Percentiles rank a stretch among this genome's conserved stretches.
Evolutionary conservation across 192 early-diverging fungal genomes (phyloP).

Genomic region (Coemansia brasiliensis): DNA sequence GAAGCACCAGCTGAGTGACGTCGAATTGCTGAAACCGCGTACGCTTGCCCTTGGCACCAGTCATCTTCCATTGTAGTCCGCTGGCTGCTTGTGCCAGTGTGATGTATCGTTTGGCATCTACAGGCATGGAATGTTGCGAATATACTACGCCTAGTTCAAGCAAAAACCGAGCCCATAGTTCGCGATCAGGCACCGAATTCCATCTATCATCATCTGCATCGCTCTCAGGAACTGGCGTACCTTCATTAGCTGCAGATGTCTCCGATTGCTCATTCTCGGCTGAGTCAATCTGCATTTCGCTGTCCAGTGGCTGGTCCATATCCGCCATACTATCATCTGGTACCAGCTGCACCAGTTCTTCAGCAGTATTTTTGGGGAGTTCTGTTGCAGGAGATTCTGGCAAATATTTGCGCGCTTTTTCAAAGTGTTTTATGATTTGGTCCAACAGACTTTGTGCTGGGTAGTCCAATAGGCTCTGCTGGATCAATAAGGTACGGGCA

Average conservation of each 20-base stretch:
- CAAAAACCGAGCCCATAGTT: slow-evolving; percentile 63
- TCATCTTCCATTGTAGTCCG: slow-evolving; percentile 82
- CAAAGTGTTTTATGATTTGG: slow-evolving; percentile 32
- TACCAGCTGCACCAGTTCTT: not conserved
- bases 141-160: slow-evolving; percentile 80
- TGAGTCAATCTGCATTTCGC: not conserved
- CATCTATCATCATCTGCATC: slow-evolving; percentile 10
- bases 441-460: slow-evolving; percentile 62
- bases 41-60: slow-evolving; percentile 84
- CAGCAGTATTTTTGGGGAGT: not conserved
- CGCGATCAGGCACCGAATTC: slow-evolving; percentile 16
- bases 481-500: slow-evolving; percentile 67
- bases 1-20: slow-evolving; percentile 86
- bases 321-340: not conserved
- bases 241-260: not conserved
- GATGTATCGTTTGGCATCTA: slow-evolving; percentile 64
- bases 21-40: slow-evolving; percentile 93
- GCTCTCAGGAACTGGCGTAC: slow-evolving; percentile 1
- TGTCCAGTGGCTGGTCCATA: not conserved
- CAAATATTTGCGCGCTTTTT: not conserved
- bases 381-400: slow-evolving; percentile 23
- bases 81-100: slow-evolving; percentile 74
- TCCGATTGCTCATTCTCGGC: not conserved
- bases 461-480: slow-evolving; percentile 63
- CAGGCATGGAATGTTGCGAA: slow-evolving; percentile 74